Conservation (phyloP, 805 yeast species). For the Ascoidea tarda region DNA sequence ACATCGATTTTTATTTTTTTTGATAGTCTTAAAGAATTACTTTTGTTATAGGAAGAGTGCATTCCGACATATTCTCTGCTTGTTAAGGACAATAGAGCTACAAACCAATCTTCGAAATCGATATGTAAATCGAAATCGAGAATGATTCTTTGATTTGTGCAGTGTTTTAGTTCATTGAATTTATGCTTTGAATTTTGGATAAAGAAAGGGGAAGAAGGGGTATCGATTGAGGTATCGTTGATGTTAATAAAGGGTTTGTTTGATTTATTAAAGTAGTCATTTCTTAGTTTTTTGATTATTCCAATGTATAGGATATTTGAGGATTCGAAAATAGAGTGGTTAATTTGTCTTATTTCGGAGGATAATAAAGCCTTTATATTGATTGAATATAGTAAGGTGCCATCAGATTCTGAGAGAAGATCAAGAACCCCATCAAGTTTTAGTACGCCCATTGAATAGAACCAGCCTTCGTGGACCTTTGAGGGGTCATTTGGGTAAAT, state of each 20-base stretch:
- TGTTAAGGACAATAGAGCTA: slow-evolving; percentile 50
- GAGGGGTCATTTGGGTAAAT: slow-evolving; percentile 3
- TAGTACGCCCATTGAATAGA: slow-evolving; percentile 55
- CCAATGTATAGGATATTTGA: slow-evolving; percentile 50
- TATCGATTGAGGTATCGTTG: slow-evolving; percentile 17
- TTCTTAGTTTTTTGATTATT: slow-evolving; percentile 36
- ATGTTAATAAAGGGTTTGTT: slow-evolving; percentile 4
- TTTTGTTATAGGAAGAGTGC: slow-evolving; percentile 14
- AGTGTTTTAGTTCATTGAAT: slow-evolving; percentile 5
- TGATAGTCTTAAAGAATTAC: slow-evolving; percentile 32
- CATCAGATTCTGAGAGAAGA: slow-evolving; percentile 48
- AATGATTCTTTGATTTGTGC: slow-evolving; percentile 23
- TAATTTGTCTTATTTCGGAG: slow-evolving; percentile 51
- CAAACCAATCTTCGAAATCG: slow-evolving; percentile 68
- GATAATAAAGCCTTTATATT: slow-evolving; percentile 36
- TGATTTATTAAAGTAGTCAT: slow-evolving; percentile 9
- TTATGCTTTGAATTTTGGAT: slow-evolving; percentile 5
- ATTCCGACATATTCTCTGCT: slow-evolving; percentile 32
- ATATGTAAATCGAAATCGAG: slow-evolving; percentile 52
- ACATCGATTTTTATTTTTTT: slow-evolving; percentile 42
- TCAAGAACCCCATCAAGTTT: slow-evolving; percentile 50
- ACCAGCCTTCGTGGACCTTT: slow-evolving; percentile 43
- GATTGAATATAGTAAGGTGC: slow-evolving; percentile 42
- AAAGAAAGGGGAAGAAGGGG: slow-evolving; percentile 5
- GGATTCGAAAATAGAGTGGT: slow-evolving; percentile 45